Percentiles rank a stretch among this genome's conserved stretches.
Conservation (phyloP, 2,329 filamentous ascomycete genomes). For the Fusarium proliferatum region DNA sequence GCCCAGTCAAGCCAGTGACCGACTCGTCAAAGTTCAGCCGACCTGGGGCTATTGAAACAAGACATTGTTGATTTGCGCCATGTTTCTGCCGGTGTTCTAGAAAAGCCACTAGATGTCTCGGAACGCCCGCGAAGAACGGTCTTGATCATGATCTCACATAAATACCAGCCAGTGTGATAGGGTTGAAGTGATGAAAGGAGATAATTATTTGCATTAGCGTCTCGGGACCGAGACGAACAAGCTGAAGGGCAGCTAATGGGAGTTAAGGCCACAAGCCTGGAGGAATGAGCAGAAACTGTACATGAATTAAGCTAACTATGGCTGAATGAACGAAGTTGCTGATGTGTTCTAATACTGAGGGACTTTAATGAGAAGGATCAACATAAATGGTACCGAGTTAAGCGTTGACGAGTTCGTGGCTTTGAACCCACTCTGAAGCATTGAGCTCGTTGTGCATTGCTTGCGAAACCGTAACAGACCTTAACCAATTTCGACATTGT, state of each 20-base stretch:
- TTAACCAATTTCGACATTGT: neutral
- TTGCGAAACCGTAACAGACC: neutral
- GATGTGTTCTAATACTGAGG: neutral
- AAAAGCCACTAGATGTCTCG: conserved; percentile 5
- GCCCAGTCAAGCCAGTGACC: neutral
- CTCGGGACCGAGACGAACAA: neutral
- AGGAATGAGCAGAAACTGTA: neutral
- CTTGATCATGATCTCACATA: neutral
- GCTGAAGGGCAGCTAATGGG: neutral
- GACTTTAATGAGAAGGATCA: neutral
- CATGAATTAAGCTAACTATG: neutral
- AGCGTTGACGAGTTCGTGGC: neutral
- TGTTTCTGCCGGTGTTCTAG: conserved; percentile 33
- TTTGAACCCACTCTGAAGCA: neutral
- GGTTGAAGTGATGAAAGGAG: neutral
- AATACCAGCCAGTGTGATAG: neutral
- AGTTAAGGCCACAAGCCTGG: neutral
- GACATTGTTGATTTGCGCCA: conserved; percentile 8
- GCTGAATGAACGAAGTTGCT: neutral
- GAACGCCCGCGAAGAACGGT: neutral
- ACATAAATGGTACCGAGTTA: neutral
- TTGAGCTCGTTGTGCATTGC: neutral
- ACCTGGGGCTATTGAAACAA: neutral
- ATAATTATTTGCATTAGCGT: neutral
- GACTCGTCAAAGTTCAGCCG: conserved; percentile 6